Evolutionary conservation across 1,139 yeast species (phyloP).

Genomic region (Pichia sp.): DNA sequence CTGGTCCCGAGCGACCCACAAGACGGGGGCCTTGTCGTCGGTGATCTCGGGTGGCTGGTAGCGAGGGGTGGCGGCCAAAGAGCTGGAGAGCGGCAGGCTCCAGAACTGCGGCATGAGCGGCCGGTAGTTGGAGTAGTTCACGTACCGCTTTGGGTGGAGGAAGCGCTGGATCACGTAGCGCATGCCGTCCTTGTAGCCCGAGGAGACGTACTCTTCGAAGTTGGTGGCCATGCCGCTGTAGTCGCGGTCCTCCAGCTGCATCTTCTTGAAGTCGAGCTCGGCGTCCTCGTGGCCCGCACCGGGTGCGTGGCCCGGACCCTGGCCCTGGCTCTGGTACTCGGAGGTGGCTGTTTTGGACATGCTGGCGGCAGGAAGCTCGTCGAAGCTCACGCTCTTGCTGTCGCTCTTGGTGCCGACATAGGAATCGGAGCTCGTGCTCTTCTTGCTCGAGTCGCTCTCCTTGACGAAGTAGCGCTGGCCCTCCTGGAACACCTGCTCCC

Average conservation of each 20-base stretch:
- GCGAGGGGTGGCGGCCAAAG: conserved; percentile 33
- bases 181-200: background rate
- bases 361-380: background rate
- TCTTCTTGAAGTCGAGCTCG: conserved; percentile 5
- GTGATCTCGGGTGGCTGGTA: conserved; percentile 71
- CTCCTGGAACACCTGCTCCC: conserved; percentile 48
- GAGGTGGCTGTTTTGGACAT: background rate
- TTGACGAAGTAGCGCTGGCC: conserved; percentile 37
- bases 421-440: conserved; percentile 3
- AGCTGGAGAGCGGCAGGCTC: conserved; percentile 31
- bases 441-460: conserved; percentile 10
- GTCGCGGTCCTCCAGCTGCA: background rate
- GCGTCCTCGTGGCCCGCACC: background rate
- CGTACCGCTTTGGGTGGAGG: conserved; percentile 62
- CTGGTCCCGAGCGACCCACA: conserved; percentile 89
- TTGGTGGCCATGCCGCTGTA: conserved; percentile 11
- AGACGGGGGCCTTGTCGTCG: conserved; percentile 53
- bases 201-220: conserved; percentile 4
- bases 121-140: conserved; percentile 52
- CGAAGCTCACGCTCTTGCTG: conserved; percentile 2
- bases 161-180: conserved; percentile 38
- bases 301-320: too few relatives aligned
- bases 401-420: conserved; percentile 1
- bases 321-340: background rate
- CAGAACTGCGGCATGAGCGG: conserved; percentile 52